phyloP scores from a whole-genome alignment of 768 basidiomycete species.

The Rhodotorula kratochvilovae region DNA sequence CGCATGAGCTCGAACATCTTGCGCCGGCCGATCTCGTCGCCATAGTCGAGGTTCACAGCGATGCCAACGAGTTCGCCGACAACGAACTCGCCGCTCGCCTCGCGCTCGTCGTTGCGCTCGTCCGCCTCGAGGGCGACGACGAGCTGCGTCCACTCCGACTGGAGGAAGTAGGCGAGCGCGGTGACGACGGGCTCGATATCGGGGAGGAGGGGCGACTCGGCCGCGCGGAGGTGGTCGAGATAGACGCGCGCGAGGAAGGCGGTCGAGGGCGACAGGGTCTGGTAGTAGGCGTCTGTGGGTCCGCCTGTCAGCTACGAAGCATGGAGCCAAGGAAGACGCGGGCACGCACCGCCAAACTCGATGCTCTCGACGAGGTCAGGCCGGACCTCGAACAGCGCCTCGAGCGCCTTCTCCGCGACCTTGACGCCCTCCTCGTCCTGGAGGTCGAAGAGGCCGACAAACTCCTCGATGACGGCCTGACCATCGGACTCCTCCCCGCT shows the following conservation, averaged over 20 bases:
- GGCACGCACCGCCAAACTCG: slow-evolving; percentile 62
- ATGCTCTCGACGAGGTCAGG: slow-evolving; percentile 64
- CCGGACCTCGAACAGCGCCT: slow-evolving; percentile 65
- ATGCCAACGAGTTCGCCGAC: slow-evolving; percentile 76
- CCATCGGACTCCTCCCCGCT: slow-evolving; percentile 29
- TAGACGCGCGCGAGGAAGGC: slow-evolving; percentile 79
- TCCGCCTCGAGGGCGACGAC: slow-evolving; percentile 49
- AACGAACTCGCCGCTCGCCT: slow-evolving; percentile 58
- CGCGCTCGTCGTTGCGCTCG: slow-evolving; percentile 51
- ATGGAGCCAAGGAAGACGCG: no score
- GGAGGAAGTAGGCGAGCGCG: slow-evolving; percentile 68
- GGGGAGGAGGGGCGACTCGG: slow-evolving; percentile 62
- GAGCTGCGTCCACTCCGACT: slow-evolving; percentile 65
- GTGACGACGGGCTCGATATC: slow-evolving; percentile 76
- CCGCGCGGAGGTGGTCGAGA: slow-evolving; percentile 62
- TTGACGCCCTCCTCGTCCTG: slow-evolving; percentile 46
- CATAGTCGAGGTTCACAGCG: slow-evolving; percentile 76
- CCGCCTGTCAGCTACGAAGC: no score
- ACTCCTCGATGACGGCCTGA: slow-evolving; percentile 52
- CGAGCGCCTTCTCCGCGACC: slow-evolving; percentile 68
- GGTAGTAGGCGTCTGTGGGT: slow-evolving; percentile 66
- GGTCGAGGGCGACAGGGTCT: slow-evolving; percentile 63
- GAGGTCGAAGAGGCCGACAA: slow-evolving; percentile 45
- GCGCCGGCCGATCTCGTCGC: slow-evolving; percentile 82
- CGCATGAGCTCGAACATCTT: slow-evolving; percentile 83